Conservation (phyloP, 192 early-diverging fungal genomes). For the Umbelopsis vinacea region DNA sequence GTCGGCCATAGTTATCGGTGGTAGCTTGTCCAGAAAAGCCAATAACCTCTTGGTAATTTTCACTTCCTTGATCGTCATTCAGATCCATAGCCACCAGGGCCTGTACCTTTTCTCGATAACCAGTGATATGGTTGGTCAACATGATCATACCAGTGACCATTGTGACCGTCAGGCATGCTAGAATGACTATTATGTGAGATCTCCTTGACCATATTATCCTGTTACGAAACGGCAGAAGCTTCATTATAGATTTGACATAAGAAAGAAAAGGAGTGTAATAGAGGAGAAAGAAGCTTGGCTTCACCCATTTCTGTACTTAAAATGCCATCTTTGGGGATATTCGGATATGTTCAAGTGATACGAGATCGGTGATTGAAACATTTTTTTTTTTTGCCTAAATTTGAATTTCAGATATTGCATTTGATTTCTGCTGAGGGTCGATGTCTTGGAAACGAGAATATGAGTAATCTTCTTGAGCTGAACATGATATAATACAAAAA, state of each 20-base stretch:
- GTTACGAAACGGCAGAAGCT: background rate
- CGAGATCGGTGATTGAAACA: background rate
- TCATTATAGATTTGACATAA: background rate
- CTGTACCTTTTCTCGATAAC: slow-evolving; percentile 16
- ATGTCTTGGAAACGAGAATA: too few species aligned
- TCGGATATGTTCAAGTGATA: background rate
- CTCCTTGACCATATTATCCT: background rate
- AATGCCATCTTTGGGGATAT: slow-evolving; percentile 19
- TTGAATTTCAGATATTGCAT: too few species aligned
- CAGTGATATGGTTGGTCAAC: background rate
- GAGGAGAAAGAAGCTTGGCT: background rate
- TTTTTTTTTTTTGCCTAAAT: too few species aligned
- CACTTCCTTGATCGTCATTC: background rate
- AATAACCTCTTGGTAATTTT: too few species aligned
- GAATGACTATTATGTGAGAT: background rate
- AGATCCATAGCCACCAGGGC: slow-evolving; percentile 13
- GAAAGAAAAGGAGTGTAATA: background rate
- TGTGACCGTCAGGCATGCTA: background rate
- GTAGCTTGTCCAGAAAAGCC: background rate
- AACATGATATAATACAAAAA: too few species aligned
- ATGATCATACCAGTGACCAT: slow-evolving; percentile 1
- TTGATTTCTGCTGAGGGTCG: too few species aligned
- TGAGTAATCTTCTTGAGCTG: too few species aligned
- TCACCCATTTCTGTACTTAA: background rate
- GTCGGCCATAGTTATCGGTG: background rate